phyloP scores from a whole-genome alignment of 495 filamentous ascomycete species.

The Neurospora sp. region DNA sequence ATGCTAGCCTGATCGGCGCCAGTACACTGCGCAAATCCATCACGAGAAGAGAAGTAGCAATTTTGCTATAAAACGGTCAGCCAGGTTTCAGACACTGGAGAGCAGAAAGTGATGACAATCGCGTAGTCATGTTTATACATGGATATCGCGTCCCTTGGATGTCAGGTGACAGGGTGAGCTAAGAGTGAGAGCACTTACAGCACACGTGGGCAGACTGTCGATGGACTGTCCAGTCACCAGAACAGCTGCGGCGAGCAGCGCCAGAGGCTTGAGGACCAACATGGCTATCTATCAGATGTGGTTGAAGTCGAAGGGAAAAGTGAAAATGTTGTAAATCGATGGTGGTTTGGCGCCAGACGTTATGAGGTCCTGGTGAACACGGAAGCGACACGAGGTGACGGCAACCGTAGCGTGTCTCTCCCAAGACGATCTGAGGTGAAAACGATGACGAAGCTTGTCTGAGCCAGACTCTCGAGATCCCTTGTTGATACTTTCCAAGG shows the following conservation, averaged over 20 bases:
- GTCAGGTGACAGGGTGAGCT: not conserved
- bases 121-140: not conserved
- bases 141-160: not conserved
- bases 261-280: constrained; percentile 11
- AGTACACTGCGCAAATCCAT: constrained; percentile 2
- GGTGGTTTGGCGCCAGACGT: not conserved
- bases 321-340: not conserved
- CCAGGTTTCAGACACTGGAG: not conserved
- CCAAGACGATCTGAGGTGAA: not conserved
- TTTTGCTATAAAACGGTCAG: constrained; percentile 16
- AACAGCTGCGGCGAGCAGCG: constrained; percentile 13
- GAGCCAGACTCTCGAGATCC: not conserved
- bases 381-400: not conserved
- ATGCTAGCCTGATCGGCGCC: constrained; percentile 11
- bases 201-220: constrained; percentile 14
- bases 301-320: not conserved
- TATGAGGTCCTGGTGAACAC: not conserved
- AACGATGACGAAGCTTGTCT: not conserved
- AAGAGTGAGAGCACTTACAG: constrained; percentile 13
- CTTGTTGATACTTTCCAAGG: constrained; percentile 3
- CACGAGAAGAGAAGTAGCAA: constrained; percentile 11
- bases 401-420: not conserved
- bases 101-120: not conserved
- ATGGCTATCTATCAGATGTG: constrained; percentile 5
- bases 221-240: constrained; percentile 14